A percentile compares a stretch with the other conserved stretches of the same genome.
Evolutionary conservation across 1,284 basidiomycete genomes (phyloP).

Genomic region (Termitomyces sp.): DNA sequence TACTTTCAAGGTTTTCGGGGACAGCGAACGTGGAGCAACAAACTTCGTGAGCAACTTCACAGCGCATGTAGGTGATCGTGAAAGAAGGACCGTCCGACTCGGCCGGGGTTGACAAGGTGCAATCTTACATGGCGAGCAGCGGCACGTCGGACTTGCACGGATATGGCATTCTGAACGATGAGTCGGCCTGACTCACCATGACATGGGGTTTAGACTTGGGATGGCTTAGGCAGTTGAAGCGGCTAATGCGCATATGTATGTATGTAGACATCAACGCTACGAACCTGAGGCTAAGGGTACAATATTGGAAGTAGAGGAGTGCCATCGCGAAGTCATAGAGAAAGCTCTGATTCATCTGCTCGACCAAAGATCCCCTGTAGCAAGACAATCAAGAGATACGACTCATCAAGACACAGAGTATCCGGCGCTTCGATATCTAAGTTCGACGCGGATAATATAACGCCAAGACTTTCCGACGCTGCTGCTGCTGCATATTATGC

Average conservation of each 20-base stretch:
- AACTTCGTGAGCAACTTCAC: neutral
- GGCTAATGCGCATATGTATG: neutral
- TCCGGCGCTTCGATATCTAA: neutral
- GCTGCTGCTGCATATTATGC: neutral
- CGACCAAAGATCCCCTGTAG: neutral
- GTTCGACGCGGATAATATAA: neutral
- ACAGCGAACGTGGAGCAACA: neutral
- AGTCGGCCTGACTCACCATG: neutral
- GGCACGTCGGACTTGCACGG: neutral
- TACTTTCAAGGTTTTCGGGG: neutral
- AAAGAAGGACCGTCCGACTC: conserved; percentile 1
- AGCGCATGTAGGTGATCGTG: neutral
- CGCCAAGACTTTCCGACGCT: neutral
- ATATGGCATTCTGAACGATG: neutral
- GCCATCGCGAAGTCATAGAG: neutral
- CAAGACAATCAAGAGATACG: neutral
- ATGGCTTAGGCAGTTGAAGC: neutral
- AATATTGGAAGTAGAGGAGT: neutral
- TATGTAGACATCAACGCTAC: neutral
- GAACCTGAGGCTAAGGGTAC: neutral
- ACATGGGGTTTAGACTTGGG: neutral
- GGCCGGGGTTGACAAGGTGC: neutral
- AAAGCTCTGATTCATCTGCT: neutral
- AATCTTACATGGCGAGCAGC: neutral
- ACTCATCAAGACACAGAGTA: neutral